Conservation (phyloP, 192 early-diverging fungal genomes). For the Coemansia reversa region DNA sequence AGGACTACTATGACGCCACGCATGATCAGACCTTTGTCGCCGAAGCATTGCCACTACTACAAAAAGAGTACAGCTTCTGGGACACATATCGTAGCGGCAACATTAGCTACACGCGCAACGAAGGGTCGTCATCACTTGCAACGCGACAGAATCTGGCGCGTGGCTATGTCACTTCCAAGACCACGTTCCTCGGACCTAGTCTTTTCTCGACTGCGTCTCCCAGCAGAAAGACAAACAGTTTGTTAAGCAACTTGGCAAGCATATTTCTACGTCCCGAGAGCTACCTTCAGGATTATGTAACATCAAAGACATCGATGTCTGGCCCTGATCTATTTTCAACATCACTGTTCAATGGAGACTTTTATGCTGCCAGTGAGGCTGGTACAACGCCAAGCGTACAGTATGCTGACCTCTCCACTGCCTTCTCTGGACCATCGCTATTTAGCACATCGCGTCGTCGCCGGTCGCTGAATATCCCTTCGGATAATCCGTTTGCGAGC, state of each 20-base stretch:
- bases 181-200: slow-evolving; percentile 24
- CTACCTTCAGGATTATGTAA: not conserved
- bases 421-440: slow-evolving; percentile 20
- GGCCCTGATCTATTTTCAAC: slow-evolving; percentile 7
- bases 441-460: slow-evolving; percentile 20
- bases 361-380: slow-evolving; percentile 34
- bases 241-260: not conserved
- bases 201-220: slow-evolving; percentile 17
- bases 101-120: slow-evolving; percentile 34
- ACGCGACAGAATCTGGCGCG: slow-evolving; percentile 15
- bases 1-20: slow-evolving; percentile 60
- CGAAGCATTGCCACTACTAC: slow-evolving; percentile 58
- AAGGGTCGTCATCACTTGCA: slow-evolving; percentile 1
- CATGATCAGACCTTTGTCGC: slow-evolving; percentile 56
- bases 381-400: slow-evolving; percentile 40
- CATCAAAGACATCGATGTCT: not conserved
- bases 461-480: slow-evolving; percentile 22
- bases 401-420: slow-evolving; percentile 19
- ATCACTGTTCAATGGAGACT: slow-evolving; percentile 14
- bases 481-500: slow-evolving; percentile 27
- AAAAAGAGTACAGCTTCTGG: slow-evolving; percentile 67
- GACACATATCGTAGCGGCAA: slow-evolving; percentile 53
- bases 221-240: not conserved
- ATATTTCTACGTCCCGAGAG: not conserved
- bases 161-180: slow-evolving; percentile 17